These are phyloP conservation scores for Mycena rebaudengoi DNA, from an alignment of 768 basidiomycete genomes.

Conservation along the genomic window DNA sequence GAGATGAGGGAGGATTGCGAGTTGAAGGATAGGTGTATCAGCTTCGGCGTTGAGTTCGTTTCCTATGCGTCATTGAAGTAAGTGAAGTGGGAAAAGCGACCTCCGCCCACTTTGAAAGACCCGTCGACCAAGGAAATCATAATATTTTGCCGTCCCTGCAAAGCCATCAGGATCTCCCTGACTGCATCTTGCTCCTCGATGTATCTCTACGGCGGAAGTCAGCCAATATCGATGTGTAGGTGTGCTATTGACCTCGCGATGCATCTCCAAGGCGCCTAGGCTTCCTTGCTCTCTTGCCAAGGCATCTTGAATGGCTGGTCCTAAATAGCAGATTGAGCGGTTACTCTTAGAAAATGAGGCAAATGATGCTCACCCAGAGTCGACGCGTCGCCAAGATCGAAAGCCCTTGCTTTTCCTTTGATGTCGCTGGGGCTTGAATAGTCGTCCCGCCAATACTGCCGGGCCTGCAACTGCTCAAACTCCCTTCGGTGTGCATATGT, in stretches of 20 bases:
- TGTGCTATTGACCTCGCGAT: conserved; percentile 48
- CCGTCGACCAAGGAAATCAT: conserved; percentile 53
- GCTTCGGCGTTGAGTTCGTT: conserved; percentile 59
- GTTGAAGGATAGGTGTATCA: conserved; percentile 72
- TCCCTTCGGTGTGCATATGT: conserved; percentile 57
- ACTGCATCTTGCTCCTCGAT: conserved; percentile 81
- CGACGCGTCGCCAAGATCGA: conserved; percentile 76
- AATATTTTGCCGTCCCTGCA: conserved; percentile 77
- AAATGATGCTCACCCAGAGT: conserved; percentile 62
- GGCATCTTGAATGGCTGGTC: conserved; percentile 52
- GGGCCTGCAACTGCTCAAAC: conserved; percentile 67
- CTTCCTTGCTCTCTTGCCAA: conserved; percentile 45
- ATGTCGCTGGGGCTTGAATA: conserved; percentile 59
- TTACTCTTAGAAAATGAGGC: not conserved
- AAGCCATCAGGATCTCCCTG: conserved; percentile 76
- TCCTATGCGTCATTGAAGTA: conserved; percentile 44
- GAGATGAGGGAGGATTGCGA: conserved; percentile 73
- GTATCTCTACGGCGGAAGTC: conserved; percentile 55
- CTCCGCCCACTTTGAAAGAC: conserved; percentile 39
- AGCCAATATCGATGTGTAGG: not conserved
- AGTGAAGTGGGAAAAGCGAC: not conserved
- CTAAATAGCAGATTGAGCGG: conserved; percentile 37
- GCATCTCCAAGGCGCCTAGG: conserved; percentile 48
- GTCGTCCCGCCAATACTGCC: conserved; percentile 79
- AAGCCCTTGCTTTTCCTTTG: conserved; percentile 47